These are phyloP conservation scores for Mucor irregularis DNA, from an alignment of 371 early-diverging fungal genomes.

Conservation along the genomic window DNA sequence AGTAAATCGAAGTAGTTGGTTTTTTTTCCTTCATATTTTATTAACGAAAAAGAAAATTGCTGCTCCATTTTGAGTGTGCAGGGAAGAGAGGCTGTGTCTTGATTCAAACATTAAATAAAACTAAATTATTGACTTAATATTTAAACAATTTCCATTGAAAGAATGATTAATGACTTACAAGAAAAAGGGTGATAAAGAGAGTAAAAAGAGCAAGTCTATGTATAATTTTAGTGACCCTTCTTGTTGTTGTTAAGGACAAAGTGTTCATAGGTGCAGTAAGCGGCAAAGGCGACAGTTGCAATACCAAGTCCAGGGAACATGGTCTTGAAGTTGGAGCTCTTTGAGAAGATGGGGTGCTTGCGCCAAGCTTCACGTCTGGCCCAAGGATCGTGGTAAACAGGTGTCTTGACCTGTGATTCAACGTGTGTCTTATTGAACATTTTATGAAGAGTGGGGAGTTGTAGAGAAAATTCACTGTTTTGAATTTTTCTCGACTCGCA, in stretches of 20 bases:
- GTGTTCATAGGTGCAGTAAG: constrained; percentile 78
- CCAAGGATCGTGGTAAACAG: constrained; percentile 77
- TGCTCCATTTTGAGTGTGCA: no score
- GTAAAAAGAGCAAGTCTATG: not conserved
- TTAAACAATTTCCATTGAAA: no score
- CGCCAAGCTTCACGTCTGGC: constrained; percentile 87
- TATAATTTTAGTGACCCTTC: constrained; percentile 39
- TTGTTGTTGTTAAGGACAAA: constrained; percentile 52
- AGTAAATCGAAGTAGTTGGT: no score
- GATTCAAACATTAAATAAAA: no score
- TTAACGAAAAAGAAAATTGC: no score
- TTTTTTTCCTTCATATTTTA: no score
- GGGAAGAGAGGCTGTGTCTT: no score
- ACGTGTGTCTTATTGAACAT: constrained; percentile 34
- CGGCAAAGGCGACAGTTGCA: constrained; percentile 78
- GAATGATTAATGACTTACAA: no score
- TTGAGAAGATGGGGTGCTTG: constrained; percentile 75
- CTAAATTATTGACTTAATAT: no score
- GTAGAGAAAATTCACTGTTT: not conserved
- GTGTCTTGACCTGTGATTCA: constrained; percentile 40
- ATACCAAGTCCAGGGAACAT: constrained; percentile 87
- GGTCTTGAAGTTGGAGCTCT: constrained; percentile 56
- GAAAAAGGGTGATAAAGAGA: not conserved
- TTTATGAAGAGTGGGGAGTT: constrained; percentile 11
- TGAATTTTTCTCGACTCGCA: not conserved